Conservation (phyloP, 495 filamentous ascomycete species). For the Glutinoglossum americanum region DNA sequence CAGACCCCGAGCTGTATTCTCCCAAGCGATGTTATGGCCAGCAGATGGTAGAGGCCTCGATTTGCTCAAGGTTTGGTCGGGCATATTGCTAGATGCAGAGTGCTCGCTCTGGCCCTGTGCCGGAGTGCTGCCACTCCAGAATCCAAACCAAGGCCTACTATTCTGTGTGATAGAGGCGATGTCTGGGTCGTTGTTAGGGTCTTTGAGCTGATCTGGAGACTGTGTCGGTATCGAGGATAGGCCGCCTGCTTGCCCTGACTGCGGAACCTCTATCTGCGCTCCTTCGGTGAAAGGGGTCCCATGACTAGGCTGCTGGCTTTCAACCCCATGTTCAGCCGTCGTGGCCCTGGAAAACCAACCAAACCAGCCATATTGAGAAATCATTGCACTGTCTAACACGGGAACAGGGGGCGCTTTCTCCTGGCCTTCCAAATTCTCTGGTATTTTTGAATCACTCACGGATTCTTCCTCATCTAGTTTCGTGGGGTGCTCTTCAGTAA, state of each 20-base stretch:
- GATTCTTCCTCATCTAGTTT: neutral
- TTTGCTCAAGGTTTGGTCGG: neutral
- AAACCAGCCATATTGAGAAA: slow-evolving; percentile 26
- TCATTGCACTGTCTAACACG: neutral
- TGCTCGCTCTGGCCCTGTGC: neutral
- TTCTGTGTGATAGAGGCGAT: slow-evolving; percentile 1
- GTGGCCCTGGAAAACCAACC: slow-evolving; percentile 30
- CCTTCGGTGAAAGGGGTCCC: slow-evolving; percentile 3
- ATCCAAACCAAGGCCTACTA: neutral
- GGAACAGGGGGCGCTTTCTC: slow-evolving; percentile 1
- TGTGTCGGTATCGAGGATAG: neutral
- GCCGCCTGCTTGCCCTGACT: neutral
- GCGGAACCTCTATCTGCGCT: neutral
- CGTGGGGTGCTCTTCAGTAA: neutral
- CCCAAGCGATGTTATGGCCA: neutral
- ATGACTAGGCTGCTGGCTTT: slow-evolving; percentile 10
- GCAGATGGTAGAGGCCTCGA: neutral
- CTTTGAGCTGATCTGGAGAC: neutral
- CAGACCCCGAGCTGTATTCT: neutral
- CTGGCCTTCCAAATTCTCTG: neutral
- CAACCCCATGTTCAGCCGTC: slow-evolving; percentile 9
- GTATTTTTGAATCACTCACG: neutral
- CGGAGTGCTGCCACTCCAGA: neutral
- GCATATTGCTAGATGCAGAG: neutral
- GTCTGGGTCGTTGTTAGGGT: neutral